phyloP scores from a whole-genome alignment of 768 basidiomycete genomes.

The Leccinum uliginosum region DNA sequence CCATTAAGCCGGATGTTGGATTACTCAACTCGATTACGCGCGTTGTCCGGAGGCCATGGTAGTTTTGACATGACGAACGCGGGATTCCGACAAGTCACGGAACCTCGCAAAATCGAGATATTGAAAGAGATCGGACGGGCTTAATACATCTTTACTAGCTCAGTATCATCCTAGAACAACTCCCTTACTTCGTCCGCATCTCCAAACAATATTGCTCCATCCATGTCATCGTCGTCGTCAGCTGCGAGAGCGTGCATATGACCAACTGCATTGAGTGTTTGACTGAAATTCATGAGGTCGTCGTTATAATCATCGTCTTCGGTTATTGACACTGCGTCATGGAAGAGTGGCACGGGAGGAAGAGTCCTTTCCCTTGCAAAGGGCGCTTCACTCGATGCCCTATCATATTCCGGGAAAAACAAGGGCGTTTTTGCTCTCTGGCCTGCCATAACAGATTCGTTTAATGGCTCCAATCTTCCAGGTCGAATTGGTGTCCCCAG shows the following conservation, averaged over 20 bases:
- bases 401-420: constrained; percentile 64
- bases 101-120: constrained; percentile 63
- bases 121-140: constrained; percentile 75
- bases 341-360: constrained; percentile 42
- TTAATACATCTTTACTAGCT: constrained; percentile 27
- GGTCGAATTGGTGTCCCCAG: constrained; percentile 23
- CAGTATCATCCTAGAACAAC: constrained; percentile 35
- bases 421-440: constrained; percentile 57
- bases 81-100: constrained; percentile 70
- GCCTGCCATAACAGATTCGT: constrained; percentile 11
- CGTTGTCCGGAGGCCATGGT: constrained; percentile 79
- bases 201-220: constrained; percentile 68
- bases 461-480: constrained; percentile 27
- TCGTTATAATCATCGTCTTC: constrained; percentile 34
- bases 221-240: constrained; percentile 74
- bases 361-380: constrained; percentile 23
- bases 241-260: constrained; percentile 53
- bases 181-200: constrained; percentile 78
- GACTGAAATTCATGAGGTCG: constrained; percentile 73
- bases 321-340: constrained; percentile 30
- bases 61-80: constrained; percentile 72
- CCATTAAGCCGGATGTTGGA: constrained; percentile 82
- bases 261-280: constrained; percentile 56
- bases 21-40: constrained; percentile 73
- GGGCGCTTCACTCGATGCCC: constrained; percentile 37